Percentiles rank a stretch among this genome's conserved stretches.
These are phyloP conservation scores for Leccinum subfulvum DNA, from an alignment of 1,284 basidiomycete species.

Conservation along the genomic window DNA sequence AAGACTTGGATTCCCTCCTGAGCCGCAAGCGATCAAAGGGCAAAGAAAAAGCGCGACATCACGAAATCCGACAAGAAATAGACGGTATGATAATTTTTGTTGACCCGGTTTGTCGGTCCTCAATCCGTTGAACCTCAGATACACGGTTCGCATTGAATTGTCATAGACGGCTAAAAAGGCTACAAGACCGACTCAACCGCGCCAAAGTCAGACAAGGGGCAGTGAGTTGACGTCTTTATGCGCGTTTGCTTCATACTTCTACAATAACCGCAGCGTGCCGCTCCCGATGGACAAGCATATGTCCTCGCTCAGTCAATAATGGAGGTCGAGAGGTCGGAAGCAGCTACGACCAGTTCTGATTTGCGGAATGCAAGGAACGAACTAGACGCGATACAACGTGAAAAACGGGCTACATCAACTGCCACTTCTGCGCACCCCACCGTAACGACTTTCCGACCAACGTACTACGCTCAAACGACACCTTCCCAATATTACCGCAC, in stretches of 20 bases:
- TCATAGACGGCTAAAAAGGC: conserved; percentile 50
- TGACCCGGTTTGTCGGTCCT: not conserved
- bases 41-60: conserved; percentile 51
- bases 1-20: conserved; percentile 47
- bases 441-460: conserved; percentile 36
- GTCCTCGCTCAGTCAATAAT: conserved; percentile 58
- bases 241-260: conserved; percentile 10
- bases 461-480: conserved; percentile 37
- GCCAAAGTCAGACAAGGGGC: conserved; percentile 52
- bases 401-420: conserved; percentile 47
- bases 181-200: conserved; percentile 58
- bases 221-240: conserved; percentile 38
- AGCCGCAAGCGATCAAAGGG: conserved; percentile 47
- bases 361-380: conserved; percentile 61
- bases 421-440: conserved; percentile 27
- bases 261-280: conserved; percentile 45
- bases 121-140: conserved; percentile 37
- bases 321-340: conserved; percentile 65
- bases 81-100: conserved; percentile 36
- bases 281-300: conserved; percentile 61
- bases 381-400: conserved; percentile 63
- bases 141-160: conserved; percentile 69
- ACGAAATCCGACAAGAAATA: conserved; percentile 50
- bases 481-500: conserved; percentile 53
- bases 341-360: conserved; percentile 52